Evolutionary conservation across 495 filamentous ascomycete species (phyloP).

Genomic region (Lophiostoma macrostomum): DNA sequence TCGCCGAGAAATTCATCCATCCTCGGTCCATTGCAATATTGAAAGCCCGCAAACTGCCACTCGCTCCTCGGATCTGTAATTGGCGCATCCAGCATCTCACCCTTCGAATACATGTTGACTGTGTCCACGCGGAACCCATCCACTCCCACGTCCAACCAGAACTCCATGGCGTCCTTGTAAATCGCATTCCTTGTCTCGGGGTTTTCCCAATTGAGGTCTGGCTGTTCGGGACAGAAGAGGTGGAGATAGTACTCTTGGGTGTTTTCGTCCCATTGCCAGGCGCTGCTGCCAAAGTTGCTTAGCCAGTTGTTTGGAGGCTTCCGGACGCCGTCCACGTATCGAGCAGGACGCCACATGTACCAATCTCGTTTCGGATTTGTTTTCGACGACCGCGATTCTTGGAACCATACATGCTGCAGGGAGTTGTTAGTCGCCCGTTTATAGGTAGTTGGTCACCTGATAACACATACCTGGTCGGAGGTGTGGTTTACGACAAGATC

Average conservation of each 20-base stretch:
- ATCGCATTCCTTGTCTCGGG: constrained; percentile 28
- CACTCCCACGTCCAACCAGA: constrained; percentile 36
- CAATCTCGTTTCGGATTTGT: constrained; percentile 35
- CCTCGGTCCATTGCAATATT: constrained; percentile 37
- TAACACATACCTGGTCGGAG: constrained; percentile 16
- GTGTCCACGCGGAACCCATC: constrained; percentile 39
- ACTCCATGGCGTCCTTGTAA: constrained; percentile 35
- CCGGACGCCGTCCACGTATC: constrained; percentile 32
- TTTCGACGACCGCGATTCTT: constrained; percentile 33
- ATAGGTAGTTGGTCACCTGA: background rate
- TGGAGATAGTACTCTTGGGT: constrained; percentile 40
- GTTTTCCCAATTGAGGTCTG: constrained; percentile 42
- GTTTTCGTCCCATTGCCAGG: constrained; percentile 32
- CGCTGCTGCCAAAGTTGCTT: constrained; percentile 25
- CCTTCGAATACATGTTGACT: constrained; percentile 37
- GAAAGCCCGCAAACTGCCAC: constrained; percentile 23
- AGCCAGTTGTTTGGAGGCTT: constrained; percentile 41
- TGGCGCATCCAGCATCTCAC: constrained; percentile 33
- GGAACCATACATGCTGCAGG: constrained; percentile 34
- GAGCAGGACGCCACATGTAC: constrained; percentile 38
- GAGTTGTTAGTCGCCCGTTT: background rate
- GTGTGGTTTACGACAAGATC: constrained; percentile 40
- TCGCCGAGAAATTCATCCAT: constrained; percentile 37
- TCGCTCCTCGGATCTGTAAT: constrained; percentile 23
- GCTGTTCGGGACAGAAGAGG: constrained; percentile 38